These are phyloP conservation scores for Geotrichum restrictum DNA, from an alignment of 1,139 yeast species.

Conservation along the genomic window DNA sequence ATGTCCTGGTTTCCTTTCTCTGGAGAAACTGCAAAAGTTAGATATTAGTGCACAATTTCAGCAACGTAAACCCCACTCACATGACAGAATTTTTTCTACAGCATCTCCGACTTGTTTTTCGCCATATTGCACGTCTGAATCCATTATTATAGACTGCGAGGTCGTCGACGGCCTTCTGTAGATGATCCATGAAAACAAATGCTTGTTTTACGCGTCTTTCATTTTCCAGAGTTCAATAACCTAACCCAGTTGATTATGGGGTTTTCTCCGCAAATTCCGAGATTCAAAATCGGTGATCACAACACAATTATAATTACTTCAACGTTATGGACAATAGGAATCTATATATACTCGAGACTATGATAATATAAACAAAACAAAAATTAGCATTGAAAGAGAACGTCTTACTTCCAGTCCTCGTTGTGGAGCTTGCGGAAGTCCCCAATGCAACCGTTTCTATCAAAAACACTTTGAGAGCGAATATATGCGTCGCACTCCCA, in stretches of 20 bases:
- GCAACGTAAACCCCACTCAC: not conserved
- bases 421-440: constrained; percentile 15
- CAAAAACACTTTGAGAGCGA: constrained; percentile 64
- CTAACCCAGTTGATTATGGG: too few species aligned
- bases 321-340: not conserved
- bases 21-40: constrained; percentile 7
- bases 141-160: not conserved
- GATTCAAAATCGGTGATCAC: too few species aligned
- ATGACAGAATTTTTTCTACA: constrained; percentile 5
- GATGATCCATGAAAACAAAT: not conserved
- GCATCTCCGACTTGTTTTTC: constrained; percentile 18
- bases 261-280: too few species aligned
- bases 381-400: constrained; percentile 18
- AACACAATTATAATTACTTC: not conserved
- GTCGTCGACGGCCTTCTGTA: too few species aligned
- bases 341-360: not conserved
- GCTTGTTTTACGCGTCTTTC: not conserved
- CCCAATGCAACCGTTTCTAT: constrained; percentile 49
- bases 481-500: constrained; percentile 64
- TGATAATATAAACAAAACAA: not conserved
- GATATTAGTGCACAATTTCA: not conserved
- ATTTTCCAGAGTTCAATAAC: not conserved
- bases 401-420: constrained; percentile 20
- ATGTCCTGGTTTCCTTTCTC: constrained; percentile 1
- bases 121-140: constrained; percentile 1